Base-by-base conservation (phyloP, 371 early-diverging fungal genomes). In the Mortierella sp. region DNA sequence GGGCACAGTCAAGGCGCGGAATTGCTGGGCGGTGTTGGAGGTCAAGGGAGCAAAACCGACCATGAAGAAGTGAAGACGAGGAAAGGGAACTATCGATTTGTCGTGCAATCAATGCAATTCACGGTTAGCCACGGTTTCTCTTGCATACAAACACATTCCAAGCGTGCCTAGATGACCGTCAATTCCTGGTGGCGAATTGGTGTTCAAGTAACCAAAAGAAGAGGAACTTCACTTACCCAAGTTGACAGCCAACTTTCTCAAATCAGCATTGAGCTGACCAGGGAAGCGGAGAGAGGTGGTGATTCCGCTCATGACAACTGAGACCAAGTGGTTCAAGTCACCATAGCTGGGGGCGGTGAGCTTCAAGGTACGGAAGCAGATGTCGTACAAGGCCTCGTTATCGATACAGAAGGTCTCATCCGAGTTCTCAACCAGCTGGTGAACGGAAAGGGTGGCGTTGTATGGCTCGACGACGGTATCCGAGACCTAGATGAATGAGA, bases 51-150 rank as follows among this genome's bases (percentile, higher is more conserved):
- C 98, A 74, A 98, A 96, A 52, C 99, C 98, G 55, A 96, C 95
- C 95, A 97, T 97, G 87, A 99, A 99, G 91, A 99, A 99, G 82
- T 99, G 99, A 49, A 99, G 94, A 88, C 99, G 94, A 49, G 98
- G 99, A 92, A 99, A 99, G 47, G 99, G 99, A 43, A 99, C 94
- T 79, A 50, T 24, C 14, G 18, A 2, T 28, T 5, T 28, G 18
- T 21, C 24, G 51, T 3, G 5, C 19, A 43, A 34, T n/a, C 45
- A 47, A 23, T 16, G 6, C 48, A 47, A 47, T 47, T 24, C 34
- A 23, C 23, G 23, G 24, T 47, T 47, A 47, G 48, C 23, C 9
- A 23, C 16, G 45, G 45, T 19, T 39, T 39, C 19, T 19, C 14
- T 16, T 14, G n/a, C 19, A 4, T 16, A 3, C 14, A n/a, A n/a